phyloP scores from a whole-genome alignment of 2,329 filamentous ascomycete species.

The Magnaporthiopsis incrustans region DNA sequence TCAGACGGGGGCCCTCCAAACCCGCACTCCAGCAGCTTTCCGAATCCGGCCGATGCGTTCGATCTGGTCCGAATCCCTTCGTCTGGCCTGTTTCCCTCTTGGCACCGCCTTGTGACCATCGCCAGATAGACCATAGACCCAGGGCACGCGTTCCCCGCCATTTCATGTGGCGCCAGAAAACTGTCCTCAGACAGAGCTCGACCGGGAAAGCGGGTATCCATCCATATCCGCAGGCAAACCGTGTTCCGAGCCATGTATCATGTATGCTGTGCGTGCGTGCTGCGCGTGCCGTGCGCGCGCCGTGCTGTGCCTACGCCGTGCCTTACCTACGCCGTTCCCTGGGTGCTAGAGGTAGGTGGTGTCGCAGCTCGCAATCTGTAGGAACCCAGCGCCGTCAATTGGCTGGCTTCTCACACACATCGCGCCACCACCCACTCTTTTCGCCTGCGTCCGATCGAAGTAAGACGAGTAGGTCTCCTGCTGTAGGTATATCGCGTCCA shows the following conservation, averaged over 20 bases:
- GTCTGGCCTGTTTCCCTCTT: not conserved
- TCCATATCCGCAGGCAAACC: not conserved
- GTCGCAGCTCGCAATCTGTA: not conserved
- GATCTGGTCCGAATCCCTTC: not conserved
- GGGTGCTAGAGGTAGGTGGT: not conserved
- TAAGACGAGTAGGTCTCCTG: too few species aligned
- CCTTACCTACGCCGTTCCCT: not conserved
- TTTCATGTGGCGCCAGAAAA: not conserved
- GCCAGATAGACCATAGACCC: not conserved
- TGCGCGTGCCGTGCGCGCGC: conserved; percentile 1
- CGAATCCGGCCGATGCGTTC: not conserved
- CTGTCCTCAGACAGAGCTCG: not conserved
- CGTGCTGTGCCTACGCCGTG: conserved; percentile 1
- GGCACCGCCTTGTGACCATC: not conserved
- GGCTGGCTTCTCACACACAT: not conserved
- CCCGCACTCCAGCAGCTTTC: not conserved
- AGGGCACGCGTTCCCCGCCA: too few species aligned
- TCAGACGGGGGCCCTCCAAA: not conserved
- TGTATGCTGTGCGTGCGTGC: conserved; percentile 1
- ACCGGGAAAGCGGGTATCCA: not conserved
- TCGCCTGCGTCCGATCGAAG: not conserved
- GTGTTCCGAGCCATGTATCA: not conserved
- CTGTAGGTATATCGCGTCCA: not conserved
- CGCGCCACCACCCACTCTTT: not conserved
- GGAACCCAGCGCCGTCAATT: not conserved